phyloP scores from a whole-genome alignment of 345 rosid genomes.

The Eucalyptus tenuipes region DNA sequence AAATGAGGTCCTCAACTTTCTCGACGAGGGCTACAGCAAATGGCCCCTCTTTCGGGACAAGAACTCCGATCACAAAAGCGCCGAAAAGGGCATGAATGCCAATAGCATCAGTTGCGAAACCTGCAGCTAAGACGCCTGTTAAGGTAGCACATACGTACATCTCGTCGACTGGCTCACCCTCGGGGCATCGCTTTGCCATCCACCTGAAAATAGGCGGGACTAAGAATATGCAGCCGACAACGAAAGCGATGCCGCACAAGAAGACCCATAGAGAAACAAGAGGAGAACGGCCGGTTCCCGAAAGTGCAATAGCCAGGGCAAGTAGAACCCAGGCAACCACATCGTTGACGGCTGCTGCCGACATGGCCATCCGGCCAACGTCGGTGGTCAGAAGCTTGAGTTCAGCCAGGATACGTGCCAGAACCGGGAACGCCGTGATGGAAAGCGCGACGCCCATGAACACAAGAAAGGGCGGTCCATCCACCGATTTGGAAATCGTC shows the following conservation, averaged over 20 bases:
- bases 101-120: conserved; percentile 53
- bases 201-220: conserved; percentile 32
- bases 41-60: conserved; percentile 64
- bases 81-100: conserved; percentile 80
- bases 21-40: conserved; percentile 56
- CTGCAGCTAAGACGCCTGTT: conserved; percentile 41
- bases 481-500: conserved; percentile 23
- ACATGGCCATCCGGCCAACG: conserved; percentile 64
- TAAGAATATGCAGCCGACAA: conserved; percentile 13
- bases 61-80: conserved; percentile 61
- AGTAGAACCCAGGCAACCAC: conserved; percentile 78
- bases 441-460: conserved; percentile 90
- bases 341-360: conserved; percentile 77
- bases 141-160: conserved; percentile 50
- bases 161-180: conserved; percentile 73
- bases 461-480: conserved; percentile 40
- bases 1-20: conserved; percentile 72
- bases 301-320: conserved; percentile 67
- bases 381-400: conserved; percentile 78
- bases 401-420: conserved; percentile 83
- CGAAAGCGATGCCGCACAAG: conserved; percentile 40
- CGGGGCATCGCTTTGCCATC: conserved; percentile 59
- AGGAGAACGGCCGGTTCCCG: conserved; percentile 40
- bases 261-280: conserved; percentile 65
- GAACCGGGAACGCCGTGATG: conserved; percentile 70